Conservation (phyloP, 2,329 filamentous ascomycete genomes). For the Colletotrichum endophyticum region DNA sequence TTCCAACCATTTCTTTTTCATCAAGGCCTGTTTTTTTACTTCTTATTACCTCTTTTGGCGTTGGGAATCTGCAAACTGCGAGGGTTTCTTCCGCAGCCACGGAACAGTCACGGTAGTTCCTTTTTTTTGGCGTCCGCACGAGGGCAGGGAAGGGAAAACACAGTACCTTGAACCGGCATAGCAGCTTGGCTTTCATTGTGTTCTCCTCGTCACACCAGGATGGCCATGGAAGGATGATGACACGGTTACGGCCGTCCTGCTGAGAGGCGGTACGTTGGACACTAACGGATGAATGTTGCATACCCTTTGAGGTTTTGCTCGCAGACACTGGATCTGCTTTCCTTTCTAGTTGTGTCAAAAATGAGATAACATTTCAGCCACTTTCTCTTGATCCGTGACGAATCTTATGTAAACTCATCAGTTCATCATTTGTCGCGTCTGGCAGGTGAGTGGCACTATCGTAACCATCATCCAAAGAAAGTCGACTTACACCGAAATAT, state of each 20-base stretch:
- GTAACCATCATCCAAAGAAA: background rate
- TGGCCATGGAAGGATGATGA: background rate
- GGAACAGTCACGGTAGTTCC: background rate
- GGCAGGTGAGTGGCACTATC: background rate
- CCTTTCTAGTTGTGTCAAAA: background rate
- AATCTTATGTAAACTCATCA: background rate
- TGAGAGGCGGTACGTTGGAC: background rate
- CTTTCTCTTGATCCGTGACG: background rate
- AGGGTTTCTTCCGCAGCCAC: background rate
- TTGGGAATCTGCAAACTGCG: background rate
- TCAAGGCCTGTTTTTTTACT: background rate
- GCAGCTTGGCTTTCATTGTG: constrained; percentile 17
- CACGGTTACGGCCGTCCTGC: background rate
- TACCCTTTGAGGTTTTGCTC: background rate
- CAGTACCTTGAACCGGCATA: constrained; percentile 17
- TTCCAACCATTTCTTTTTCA: background rate
- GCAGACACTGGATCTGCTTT: background rate
- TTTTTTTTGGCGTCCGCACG: background rate
- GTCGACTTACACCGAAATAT: background rate
- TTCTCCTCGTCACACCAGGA: background rate
- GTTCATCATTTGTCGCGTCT: background rate
- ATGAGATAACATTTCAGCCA: background rate
- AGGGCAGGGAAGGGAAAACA: constrained; percentile 11
- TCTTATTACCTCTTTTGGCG: background rate
- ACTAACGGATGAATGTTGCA: background rate